Evolutionary conservation across 2,329 filamentous ascomycete genomes (phyloP).

Genomic region (Cucurbitaria berberidis): DNA sequence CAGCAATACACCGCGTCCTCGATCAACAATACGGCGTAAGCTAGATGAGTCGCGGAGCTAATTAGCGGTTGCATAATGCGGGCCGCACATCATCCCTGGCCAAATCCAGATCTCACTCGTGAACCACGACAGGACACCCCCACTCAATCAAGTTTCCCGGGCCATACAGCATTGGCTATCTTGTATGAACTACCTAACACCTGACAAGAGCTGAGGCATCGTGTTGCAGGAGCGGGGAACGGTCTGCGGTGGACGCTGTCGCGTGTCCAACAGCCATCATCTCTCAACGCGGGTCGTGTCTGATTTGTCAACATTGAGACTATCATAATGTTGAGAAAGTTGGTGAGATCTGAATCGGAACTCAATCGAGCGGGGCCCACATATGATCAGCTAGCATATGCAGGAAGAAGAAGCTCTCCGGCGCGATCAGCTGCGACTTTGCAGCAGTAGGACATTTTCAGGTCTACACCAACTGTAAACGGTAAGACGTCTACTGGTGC

Average conservation of each 20-base stretch:
- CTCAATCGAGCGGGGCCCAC: not conserved
- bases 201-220: not conserved
- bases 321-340: not conserved
- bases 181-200: not conserved
- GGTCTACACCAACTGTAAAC: not conserved
- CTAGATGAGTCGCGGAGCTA: not conserved
- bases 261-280: not conserved
- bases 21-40: constrained; percentile 15
- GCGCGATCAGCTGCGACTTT: constrained; percentile 2
- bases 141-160: too few species aligned
- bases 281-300: not conserved
- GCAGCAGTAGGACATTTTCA: not conserved
- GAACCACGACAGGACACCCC: too few species aligned
- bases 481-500: not conserved
- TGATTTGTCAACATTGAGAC: not conserved
- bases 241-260: not conserved
- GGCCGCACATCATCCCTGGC: not conserved
- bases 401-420: constrained; percentile 3
- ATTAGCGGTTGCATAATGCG: not conserved
- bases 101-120: not conserved
- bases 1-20: constrained; percentile 8
- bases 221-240: not conserved
- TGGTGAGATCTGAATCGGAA: constrained; percentile 3
- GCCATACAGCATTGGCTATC: not conserved
- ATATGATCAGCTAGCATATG: not conserved